phyloP scores from a whole-genome alignment of 192 early-diverging fungal species.

The Powellomyces hirtus region DNA sequence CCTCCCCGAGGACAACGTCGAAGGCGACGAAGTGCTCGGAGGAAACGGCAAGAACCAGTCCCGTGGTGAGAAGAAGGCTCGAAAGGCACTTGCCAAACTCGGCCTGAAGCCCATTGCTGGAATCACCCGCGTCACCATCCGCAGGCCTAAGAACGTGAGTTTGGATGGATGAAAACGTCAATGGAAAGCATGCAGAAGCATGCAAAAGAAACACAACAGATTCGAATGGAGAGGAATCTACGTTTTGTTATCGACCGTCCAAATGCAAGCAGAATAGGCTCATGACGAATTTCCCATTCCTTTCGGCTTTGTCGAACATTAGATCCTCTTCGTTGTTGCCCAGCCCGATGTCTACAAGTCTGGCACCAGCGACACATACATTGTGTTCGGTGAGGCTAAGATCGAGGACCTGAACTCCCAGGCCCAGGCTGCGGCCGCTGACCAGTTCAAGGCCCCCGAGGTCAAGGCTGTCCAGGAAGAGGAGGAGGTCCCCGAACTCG shows the following conservation, averaged over 20 bases:
- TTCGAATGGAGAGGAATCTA: not conserved
- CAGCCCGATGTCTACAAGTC: conserved; percentile 93
- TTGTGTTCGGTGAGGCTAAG: conserved; percentile 95
- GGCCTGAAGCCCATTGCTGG: conserved; percentile 84
- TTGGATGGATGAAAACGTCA: not conserved
- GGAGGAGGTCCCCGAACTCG: conserved; percentile 51
- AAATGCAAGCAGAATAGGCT: no score
- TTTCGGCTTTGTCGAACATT: no score
- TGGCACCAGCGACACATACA: conserved; percentile 84
- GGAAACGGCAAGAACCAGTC: conserved; percentile 51
- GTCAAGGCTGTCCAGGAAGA: conserved; percentile 34
- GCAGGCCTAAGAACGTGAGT: conserved; percentile 74
- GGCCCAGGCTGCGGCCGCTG: conserved; percentile 67
- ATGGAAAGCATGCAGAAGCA: not conserved
- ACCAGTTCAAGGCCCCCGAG: conserved; percentile 48
- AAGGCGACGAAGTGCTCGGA: conserved; percentile 4
- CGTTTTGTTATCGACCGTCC: no score
- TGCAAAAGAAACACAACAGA: not conserved
- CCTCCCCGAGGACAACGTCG: conserved; percentile 15
- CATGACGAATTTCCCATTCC: no score
- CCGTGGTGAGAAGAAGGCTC: conserved; percentile 93
- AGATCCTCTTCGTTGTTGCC: conserved; percentile 81
- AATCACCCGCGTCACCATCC: conserved; percentile 86
- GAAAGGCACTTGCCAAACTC: conserved; percentile 91
- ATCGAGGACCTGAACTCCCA: conserved; percentile 79